phyloP scores from a whole-genome alignment of 495 filamentous ascomycete species.

The Evansstolkia leycettana region DNA sequence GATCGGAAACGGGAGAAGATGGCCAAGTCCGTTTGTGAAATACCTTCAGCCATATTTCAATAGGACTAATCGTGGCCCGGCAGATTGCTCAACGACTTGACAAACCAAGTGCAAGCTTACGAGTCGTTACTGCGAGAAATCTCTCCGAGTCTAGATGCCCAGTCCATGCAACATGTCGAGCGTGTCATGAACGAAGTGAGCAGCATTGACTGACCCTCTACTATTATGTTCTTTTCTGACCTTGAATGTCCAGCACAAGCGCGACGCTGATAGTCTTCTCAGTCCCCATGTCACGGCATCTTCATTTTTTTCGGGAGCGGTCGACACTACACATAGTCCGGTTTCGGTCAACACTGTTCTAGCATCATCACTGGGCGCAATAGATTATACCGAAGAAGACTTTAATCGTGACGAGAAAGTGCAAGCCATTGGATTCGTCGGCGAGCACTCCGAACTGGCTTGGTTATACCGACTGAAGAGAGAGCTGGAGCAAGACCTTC shows the following conservation, averaged over 20 bases:
- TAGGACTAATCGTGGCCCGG: background rate
- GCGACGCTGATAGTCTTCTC: constrained; percentile 1
- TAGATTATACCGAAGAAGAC: constrained; percentile 47
- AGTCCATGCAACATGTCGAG: constrained; percentile 24
- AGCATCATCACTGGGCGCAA: constrained; percentile 32
- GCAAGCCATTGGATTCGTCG: constrained; percentile 45
- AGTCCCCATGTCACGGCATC: constrained; percentile 5
- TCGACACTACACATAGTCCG: constrained; percentile 3
- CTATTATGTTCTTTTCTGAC: constrained; percentile 1
- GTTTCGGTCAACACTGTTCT: constrained; percentile 17
- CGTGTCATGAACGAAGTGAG: constrained; percentile 22
- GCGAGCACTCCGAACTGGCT: constrained; percentile 48
- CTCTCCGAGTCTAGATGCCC: constrained; percentile 19
- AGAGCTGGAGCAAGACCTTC: constrained; percentile 17
- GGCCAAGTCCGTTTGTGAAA: constrained; percentile 33
- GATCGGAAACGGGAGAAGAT: constrained; percentile 48
- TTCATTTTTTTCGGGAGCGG: constrained; percentile 6
- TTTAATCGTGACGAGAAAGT: constrained; percentile 39
- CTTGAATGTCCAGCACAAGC: constrained; percentile 5
- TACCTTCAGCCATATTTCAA: background rate
- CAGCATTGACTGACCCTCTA: background rate
- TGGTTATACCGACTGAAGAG: constrained; percentile 44
- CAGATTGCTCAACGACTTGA: constrained; percentile 31
- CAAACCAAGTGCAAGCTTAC: constrained; percentile 18
- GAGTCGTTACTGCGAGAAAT: constrained; percentile 27